phyloP scores from a whole-genome alignment of 1,284 basidiomycete species.

The Moesziomyces sp. region DNA sequence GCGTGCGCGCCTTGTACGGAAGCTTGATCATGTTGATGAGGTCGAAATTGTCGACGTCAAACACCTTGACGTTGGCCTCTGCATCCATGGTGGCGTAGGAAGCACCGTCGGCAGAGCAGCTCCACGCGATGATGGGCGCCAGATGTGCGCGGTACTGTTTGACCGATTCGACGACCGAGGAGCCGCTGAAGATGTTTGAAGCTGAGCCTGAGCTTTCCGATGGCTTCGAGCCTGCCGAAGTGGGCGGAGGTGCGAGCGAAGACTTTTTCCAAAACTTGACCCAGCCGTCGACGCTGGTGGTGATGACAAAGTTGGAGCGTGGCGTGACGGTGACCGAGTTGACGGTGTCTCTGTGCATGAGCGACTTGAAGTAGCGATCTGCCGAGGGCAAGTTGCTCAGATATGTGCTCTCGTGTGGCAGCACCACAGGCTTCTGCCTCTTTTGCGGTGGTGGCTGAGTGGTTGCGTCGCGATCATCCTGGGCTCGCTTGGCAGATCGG shows the following conservation, averaged over 20 bases:
- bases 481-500: conserved; percentile 12
- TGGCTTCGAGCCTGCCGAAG: conserved; percentile 72
- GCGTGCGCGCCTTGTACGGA: conserved; percentile 43
- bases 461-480: not conserved
- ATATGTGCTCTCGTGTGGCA: conserved; percentile 84
- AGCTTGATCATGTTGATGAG: conserved; percentile 99
- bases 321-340: conserved; percentile 77
- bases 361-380: conserved; percentile 94
- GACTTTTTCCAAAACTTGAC: conserved; percentile 99
- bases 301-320: conserved; percentile 80
- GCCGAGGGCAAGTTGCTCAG: conserved; percentile 89
- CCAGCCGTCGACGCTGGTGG: conserved; percentile 93
- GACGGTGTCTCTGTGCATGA: conserved; percentile 96
- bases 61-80: conserved; percentile 80
- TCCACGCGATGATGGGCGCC: conserved; percentile 80
- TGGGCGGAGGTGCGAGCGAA: conserved; percentile 80
- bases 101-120: conserved; percentile 90
- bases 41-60: conserved; percentile 97
- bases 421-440: conserved; percentile 18
- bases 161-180: conserved; percentile 67
- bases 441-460: conserved; percentile 16
- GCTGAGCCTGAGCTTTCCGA: not conserved
- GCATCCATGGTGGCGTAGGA: conserved; percentile 79
- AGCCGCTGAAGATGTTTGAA: conserved; percentile 22
- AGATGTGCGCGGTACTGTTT: conserved; percentile 81